Evolutionary conservation across 164 flowering plant genomes (phyloP).

Genomic region (Tetrastigma voinierianum): DNA sequence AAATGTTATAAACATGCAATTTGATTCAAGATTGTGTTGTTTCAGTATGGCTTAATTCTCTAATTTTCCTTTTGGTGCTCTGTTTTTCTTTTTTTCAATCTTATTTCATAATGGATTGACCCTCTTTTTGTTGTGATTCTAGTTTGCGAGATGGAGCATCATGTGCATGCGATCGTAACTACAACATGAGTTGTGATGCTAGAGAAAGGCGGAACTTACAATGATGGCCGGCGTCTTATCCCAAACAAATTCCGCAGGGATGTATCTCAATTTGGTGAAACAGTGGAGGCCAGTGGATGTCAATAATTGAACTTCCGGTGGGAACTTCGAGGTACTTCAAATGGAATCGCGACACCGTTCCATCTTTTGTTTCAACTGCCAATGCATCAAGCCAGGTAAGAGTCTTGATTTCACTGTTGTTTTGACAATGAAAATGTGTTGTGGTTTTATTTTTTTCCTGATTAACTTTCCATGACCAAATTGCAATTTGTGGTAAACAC

Average conservation of each 20-base stretch:
- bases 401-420: constrained; percentile 6
- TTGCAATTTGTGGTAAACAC: not conserved
- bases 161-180: constrained; percentile 70
- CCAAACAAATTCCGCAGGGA: constrained; percentile 46
- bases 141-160: constrained; percentile 96
- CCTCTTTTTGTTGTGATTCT: constrained; percentile 14
- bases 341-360: constrained; percentile 50
- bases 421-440: not conserved
- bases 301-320: constrained; percentile 36
- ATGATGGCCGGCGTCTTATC: constrained; percentile 45
- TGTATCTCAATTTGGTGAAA: constrained; percentile 45
- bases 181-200: constrained; percentile 72
- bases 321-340: constrained; percentile 34
- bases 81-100: no score
- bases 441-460: no score
- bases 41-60: no score
- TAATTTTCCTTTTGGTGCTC: no score
- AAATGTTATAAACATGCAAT: no score
- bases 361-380: constrained; percentile 46
- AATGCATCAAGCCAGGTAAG: constrained; percentile 55
- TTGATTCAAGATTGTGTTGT: no score
- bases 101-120: no score
- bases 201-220: constrained; percentile 59
- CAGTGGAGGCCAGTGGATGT: constrained; percentile 52
- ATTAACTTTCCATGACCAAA: no score